Evolutionary conservation across 140 eudicot genomes (phyloP).

Genomic region (Erigeron philadelphicus): DNA sequence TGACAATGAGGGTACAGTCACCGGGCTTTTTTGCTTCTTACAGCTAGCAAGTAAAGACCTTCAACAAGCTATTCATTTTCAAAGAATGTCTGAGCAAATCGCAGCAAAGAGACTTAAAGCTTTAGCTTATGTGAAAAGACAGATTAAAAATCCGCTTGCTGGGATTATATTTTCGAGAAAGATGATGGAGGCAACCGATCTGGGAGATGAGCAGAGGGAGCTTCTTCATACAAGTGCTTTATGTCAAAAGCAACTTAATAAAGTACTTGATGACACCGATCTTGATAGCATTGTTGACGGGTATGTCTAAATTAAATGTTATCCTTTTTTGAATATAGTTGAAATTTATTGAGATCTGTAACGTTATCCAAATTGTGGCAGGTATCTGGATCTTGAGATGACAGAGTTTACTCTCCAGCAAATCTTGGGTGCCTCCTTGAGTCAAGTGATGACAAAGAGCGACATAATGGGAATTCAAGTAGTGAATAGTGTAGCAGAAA

Average conservation of each 20-base stretch:
- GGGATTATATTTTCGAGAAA: constrained; percentile 69
- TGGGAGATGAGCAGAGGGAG: constrained; percentile 64
- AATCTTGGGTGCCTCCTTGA: constrained; percentile 64
- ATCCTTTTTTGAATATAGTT: background rate
- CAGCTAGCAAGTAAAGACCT: constrained; percentile 91
- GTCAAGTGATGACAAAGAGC: constrained; percentile 85
- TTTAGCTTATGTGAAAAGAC: constrained; percentile 69
- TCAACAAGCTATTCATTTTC: constrained; percentile 87
- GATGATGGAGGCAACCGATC: constrained; percentile 65
- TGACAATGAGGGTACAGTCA: constrained; percentile 65
- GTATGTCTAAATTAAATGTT: constrained; percentile 32
- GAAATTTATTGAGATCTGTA: background rate
- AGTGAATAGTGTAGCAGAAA: constrained; percentile 39
- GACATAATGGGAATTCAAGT: constrained; percentile 61
- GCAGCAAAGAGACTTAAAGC: constrained; percentile 74
- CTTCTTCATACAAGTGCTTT: constrained; percentile 56
- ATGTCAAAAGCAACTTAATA: constrained; percentile 86
- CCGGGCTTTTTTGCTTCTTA: constrained; percentile 87
- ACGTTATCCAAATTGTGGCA: constrained; percentile 13
- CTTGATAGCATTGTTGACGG: constrained; percentile 84
- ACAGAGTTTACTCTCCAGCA: constrained; percentile 67
- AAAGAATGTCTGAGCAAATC: constrained; percentile 66
- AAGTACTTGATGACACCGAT: constrained; percentile 86
- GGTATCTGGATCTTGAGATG: constrained; percentile 89
- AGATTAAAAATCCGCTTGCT: constrained; percentile 77